Evolutionary conservation across 306 rosid species (phyloP), one percentile per base, ranked within the genome.

Genomic region (Fagus crenata): DNA sequence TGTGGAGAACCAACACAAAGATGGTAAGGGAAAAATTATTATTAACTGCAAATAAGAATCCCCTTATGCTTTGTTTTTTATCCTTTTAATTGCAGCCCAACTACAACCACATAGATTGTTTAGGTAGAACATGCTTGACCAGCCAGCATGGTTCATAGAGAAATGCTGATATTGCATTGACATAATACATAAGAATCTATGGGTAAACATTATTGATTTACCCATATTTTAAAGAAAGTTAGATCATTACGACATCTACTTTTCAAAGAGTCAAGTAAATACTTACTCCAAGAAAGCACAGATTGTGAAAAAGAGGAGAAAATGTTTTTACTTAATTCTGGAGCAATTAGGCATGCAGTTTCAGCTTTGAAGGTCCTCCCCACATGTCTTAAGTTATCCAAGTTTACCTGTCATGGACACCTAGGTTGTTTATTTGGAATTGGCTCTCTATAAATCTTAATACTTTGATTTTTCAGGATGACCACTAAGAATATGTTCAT

Each of bases 1-100:
- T 94, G 97, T 69, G 98, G 97, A 75, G 93, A 92, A 82, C 96
- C 98, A 73, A 85, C 97, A 22, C 98, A 92, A 73, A 86, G 89
- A 88, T 92, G 98, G 98, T 94, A 86, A 77, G 9, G 36, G 75
- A 58, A 35, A 17, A 73, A 51, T 59, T 46, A 59, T 65, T 37
- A 35, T 65, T 37, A 35, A 58, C 69, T 69, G 35, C 59, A 80
- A 63, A 28, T 54, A 51, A n/a, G 56, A 77, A 80, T 80, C 67
- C 55, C 12, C 14, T 7, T 13, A 2, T 13, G 36, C 42, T 59
- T 60, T 31, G 15, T 65, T 37, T 28, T 17, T 28, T 33, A 1
- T 15, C 46, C 46, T 64, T 64, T 64, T 8, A 17, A 7, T 39
- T 37, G 46, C 71, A 37, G 32, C 32, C 5, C 2, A 39, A 65